Conservation (phyloP, 345 rosid genomes). For the Bruguiera sexangula region DNA sequence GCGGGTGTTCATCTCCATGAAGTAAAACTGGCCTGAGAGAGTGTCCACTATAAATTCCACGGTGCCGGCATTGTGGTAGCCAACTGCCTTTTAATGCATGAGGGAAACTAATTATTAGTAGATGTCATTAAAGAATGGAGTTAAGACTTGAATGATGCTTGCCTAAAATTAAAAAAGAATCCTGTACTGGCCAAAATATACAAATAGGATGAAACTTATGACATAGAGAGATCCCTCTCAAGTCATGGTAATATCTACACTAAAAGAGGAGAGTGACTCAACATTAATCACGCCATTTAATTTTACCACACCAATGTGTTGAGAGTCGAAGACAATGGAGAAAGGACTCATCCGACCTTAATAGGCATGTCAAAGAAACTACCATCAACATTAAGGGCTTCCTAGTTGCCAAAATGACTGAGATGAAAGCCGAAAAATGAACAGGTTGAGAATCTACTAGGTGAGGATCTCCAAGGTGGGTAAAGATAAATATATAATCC, state of each 20-base stretch:
- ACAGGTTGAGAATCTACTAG: background rate
- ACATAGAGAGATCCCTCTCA: background rate
- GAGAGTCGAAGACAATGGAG: background rate
- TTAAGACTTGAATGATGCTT: background rate
- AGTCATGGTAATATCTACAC: background rate
- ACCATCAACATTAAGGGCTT: no score
- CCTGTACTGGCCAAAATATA: background rate
- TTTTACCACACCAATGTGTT: background rate
- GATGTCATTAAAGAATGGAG: background rate
- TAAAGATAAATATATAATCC: background rate
- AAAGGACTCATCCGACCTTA: background rate
- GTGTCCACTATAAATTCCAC: constrained; percentile 96
- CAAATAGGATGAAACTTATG: background rate
- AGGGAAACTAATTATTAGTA: constrained; percentile 35
- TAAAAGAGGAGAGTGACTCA: constrained; percentile 1
- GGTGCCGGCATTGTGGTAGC: constrained; percentile 89
- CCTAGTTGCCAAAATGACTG: no score
- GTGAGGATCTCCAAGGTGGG: background rate
- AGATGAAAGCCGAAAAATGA: no score
- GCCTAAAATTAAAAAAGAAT: background rate
- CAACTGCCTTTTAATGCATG: constrained; percentile 73
- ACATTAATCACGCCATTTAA: background rate
- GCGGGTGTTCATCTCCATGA: constrained; percentile 98
- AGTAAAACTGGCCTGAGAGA: constrained; percentile 66
- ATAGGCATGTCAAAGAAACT: no score